Base-by-base conservation (phyloP, 306 rosid genomes). In the Gleditsia sinensis region DNA sequence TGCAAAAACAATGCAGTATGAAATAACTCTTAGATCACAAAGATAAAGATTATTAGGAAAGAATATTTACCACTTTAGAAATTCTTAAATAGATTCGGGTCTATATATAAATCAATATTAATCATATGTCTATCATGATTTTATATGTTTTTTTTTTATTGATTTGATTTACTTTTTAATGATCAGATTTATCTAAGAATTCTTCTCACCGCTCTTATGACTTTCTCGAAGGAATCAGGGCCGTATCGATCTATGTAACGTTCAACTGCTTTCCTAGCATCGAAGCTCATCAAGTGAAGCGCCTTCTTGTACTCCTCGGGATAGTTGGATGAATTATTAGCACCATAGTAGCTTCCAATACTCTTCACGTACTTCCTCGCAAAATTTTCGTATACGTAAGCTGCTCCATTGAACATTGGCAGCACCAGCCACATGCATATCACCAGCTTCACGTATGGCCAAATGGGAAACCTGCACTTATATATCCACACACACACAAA, bases 321-420 rank as follows among this genome's bases (percentile, higher is more conserved):
- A 42, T 88, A 76, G 43, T 79, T 79, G 3, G 85, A 60, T 57
- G 37, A 55, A n/a, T n/a, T n/a, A n/a, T n/a, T n/a, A 71, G 37
- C 63, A 56, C 78, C 76, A 39, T 28, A 28, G 12, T 81, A 64
- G 24, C 72, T 65, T 24, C 83, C 88, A 9, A 88, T 37, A 0
- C 67, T 80, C 81, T 87, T 94, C 0, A 92, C 75, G 50, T 88
- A 94, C 74, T 83, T 74, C 48, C 98, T 94, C 75, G 82, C 98
- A 59, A 58, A 65, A 54, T 88, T 94, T 75, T 77, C 95, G 40
- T 90, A 88, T 59, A 94, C 81, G 71, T 90, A 95, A 5, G 99
- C 96, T 24, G 97, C 97, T 54, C 98, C 98, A 73, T 90, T 95
- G 88, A 92, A 95, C 73, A 72, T 78, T 9, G 99, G 99, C 74